These are phyloP conservation scores for Hypoxylon lienhwacheense DNA, from an alignment of 495 filamentous ascomycete species.

Conservation along the genomic window DNA sequence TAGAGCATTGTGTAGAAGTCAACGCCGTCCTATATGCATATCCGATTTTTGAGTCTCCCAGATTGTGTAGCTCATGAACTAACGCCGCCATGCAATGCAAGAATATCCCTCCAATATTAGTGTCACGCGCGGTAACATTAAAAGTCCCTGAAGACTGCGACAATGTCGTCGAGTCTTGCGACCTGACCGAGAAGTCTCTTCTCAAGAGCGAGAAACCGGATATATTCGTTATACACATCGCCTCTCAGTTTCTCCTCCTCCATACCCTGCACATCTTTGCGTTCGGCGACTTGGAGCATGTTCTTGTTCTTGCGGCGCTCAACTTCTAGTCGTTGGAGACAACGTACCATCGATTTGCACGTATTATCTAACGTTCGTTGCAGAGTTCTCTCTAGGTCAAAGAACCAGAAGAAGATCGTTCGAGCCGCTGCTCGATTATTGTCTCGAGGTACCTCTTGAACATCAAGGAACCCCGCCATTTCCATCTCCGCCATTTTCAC, in stretches of 20 bases:
- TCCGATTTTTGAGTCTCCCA: conserved; percentile 13
- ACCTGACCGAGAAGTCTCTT: conserved; percentile 76
- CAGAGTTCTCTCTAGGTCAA: conserved; percentile 70
- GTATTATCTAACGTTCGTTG: conserved; percentile 69
- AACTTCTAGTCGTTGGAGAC: conserved; percentile 71
- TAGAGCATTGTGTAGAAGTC: conserved; percentile 1
- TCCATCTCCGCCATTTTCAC: conserved; percentile 80
- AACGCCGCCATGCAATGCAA: conserved; percentile 41
- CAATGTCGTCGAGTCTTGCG: conserved; percentile 76
- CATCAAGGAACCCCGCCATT: conserved; percentile 75
- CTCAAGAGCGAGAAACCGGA: conserved; percentile 70
- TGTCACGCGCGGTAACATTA: conserved; percentile 43
- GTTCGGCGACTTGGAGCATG: conserved; percentile 73
- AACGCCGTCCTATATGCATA: conserved; percentile 30
- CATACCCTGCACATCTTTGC: conserved; percentile 78
- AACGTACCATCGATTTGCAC: conserved; percentile 88
- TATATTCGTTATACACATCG: conserved; percentile 65
- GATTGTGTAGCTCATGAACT: conserved; percentile 16
- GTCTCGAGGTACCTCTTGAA: conserved; percentile 91
- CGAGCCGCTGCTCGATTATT: conserved; percentile 71
- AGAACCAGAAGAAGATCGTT: conserved; percentile 89
- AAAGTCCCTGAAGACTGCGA: conserved; percentile 82
- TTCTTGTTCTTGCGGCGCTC: conserved; percentile 67
- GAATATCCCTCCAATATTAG: conserved; percentile 16
- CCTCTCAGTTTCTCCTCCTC: conserved; percentile 74